Percentiles rank a stretch among this genome's conserved stretches.
Evolutionary conservation across 176 grass and related monocot genomes (phyloP).

Genomic region (Chloris gayana): DNA sequence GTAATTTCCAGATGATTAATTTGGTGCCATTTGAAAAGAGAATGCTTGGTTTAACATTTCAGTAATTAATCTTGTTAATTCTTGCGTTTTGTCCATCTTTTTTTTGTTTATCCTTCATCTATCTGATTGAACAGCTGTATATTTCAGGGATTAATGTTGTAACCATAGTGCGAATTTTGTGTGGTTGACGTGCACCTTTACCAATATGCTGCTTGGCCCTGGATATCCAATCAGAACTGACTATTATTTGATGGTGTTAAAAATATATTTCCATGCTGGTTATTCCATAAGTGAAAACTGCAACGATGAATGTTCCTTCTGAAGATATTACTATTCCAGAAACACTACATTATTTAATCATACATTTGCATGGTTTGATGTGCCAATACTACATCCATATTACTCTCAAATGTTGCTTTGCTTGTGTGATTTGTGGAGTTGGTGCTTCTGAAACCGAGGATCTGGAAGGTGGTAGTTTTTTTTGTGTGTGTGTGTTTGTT

Average conservation of each 20-base stretch:
- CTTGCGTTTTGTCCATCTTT: background rate
- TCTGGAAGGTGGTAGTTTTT: conserved; percentile 11
- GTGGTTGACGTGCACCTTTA: background rate
- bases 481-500: background rate
- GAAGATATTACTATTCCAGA: conserved; percentile 12
- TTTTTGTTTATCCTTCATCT: conserved; percentile 8
- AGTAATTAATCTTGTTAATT: background rate
- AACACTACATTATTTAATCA: background rate
- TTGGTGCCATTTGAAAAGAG: background rate
- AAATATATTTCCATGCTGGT: conserved; percentile 8
- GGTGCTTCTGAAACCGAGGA: conserved; percentile 25
- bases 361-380: background rate
- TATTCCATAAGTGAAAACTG: conserved; percentile 21
- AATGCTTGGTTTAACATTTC: background rate
- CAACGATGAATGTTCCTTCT: conserved; percentile 15
- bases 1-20: conserved; percentile 21
- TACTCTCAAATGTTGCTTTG: conserved; percentile 9
- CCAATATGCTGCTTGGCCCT: background rate
- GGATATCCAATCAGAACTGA: background rate
- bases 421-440: conserved; percentile 24
- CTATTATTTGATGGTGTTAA: background rate
- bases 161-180: conserved; percentile 1
- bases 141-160: conserved; percentile 15
- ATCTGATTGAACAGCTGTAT: background rate
- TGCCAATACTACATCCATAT: conserved; percentile 7